These are phyloP conservation scores for Poterioochromonas sp. DNA, from an alignment of 352 stramenopile genomes.

Conservation along the genomic window DNA sequence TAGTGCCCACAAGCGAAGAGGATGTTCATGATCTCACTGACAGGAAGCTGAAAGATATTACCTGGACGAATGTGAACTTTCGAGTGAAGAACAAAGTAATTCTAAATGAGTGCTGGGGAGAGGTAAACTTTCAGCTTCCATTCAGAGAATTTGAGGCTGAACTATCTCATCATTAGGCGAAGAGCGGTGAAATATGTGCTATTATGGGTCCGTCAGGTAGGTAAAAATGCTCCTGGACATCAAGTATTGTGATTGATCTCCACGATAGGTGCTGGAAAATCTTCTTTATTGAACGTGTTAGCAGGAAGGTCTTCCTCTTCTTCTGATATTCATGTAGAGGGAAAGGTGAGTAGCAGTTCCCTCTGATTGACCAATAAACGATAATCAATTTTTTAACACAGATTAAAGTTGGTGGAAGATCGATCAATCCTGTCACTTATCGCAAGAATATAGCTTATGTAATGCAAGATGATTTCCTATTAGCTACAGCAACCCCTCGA, in stretches of 20 bases:
- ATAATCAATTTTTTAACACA: too few species aligned
- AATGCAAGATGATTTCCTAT: slow-evolving; percentile 75
- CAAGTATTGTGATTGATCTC: too few species aligned
- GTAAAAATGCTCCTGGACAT: too few species aligned
- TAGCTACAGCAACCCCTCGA: slow-evolving; percentile 67
- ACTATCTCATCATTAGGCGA: background rate
- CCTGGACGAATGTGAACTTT: background rate
- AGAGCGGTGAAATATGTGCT: background rate
- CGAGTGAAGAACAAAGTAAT: background rate
- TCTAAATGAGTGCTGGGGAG: slow-evolving; percentile 24
- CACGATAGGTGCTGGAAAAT: slow-evolving; percentile 52
- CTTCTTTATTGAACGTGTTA: slow-evolving; percentile 57
- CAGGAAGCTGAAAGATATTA: too few species aligned
- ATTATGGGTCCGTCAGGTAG: slow-evolving; percentile 36
- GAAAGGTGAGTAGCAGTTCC: too few species aligned
- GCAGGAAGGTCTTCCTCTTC: slow-evolving; percentile 46
- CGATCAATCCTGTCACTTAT: slow-evolving; percentile 42
- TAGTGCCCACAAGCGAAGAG: too few species aligned
- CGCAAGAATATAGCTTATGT: slow-evolving; percentile 55
- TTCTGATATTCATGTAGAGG: too few species aligned
- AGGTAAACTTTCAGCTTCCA: too few species aligned
- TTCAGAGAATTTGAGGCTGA: too few species aligned
- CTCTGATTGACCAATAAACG: too few species aligned
- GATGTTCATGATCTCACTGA: too few species aligned
- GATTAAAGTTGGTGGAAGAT: slow-evolving; percentile 42